These are phyloP conservation scores for Picea engelmannii DNA, from an alignment of 83 land plant genomes.

Conservation along the genomic window DNA sequence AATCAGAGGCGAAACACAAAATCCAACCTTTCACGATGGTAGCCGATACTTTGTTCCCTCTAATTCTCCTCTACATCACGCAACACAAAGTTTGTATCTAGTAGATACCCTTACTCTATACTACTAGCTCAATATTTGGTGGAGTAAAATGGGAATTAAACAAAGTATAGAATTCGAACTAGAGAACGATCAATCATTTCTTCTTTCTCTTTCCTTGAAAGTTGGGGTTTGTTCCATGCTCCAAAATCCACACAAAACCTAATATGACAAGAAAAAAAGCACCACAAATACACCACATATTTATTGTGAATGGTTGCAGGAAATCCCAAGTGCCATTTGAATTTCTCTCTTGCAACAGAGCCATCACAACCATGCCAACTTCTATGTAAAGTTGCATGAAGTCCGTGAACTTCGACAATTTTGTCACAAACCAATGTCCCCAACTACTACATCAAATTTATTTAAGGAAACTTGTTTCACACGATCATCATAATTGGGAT, in stretches of 20 bases:
- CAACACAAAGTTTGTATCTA: too few relatives aligned
- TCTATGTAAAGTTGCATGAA: constrained; percentile 83
- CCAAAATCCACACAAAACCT: constrained; percentile 59
- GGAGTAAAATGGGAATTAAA: too few relatives aligned
- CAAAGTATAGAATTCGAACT: too few relatives aligned
- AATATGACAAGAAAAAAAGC: constrained; percentile 73
- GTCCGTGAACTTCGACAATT: constrained; percentile 69
- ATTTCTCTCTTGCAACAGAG: constrained; percentile 34
- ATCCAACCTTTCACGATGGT: too few relatives aligned
- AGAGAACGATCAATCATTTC: constrained; percentile 49
- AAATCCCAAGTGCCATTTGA: constrained; percentile 67
- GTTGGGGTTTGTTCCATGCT: too few relatives aligned
- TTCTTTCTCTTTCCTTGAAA: too few relatives aligned
- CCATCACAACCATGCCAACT: constrained; percentile 72
- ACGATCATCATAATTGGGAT: constrained; percentile 63
- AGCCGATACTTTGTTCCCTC: too few relatives aligned
- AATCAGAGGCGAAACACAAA: too few relatives aligned
- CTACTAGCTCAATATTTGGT: too few relatives aligned
- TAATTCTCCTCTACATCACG: too few relatives aligned
- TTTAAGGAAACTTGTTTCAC: constrained; percentile 36
- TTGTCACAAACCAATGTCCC: constrained; percentile 79
- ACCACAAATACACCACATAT: constrained; percentile 78
- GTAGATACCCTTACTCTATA: too few relatives aligned
- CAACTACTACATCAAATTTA: constrained; percentile 81
- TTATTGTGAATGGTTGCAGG: constrained; percentile 74